Base-by-base conservation (phyloP, 129 eudicot genomes). In the Flaveria linearis region DNA sequence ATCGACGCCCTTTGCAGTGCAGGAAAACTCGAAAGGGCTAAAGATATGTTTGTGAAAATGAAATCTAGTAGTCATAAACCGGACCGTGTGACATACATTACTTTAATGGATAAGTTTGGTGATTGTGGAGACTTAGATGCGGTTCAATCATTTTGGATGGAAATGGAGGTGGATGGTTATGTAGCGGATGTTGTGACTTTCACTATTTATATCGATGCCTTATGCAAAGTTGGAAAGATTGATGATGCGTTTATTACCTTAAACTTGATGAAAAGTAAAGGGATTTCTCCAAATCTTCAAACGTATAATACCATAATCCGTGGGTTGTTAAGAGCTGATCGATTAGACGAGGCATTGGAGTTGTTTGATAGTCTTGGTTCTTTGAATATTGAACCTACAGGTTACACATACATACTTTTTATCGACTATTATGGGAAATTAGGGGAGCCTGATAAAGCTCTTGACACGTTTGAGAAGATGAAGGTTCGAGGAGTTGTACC, bases 121-220 rank as follows among this genome's bases (percentile, higher is more conserved):
- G 97, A 94, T 63, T 57, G 61, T 56, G 93, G 92, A 5, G 99
- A 94, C 46, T 77, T 94, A 71, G 90, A 87, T 1, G 64, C 92
- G 5, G 90, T 94, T 56, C 85, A 80, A 47, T 85, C 89, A 39
- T 82, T 91, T 81, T 91, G 90, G 93, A 22, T 65, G 23, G 84
- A 84, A 71, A 94, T 94, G 99, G 96, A 87, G 83, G 86, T 81
- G 17, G 99, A 91, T 82, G 99, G 99, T 75, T 88, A 89, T 83
- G 82, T 39, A 55, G 83, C 87, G 0, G 99, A 94, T 83, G 97
- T 94, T 70, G 92, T 91, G 55, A 89, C 97, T 62, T 94, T 77
- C 80, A 94, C 97, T 58, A 89, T 94, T 71, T 92, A 87, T 52
- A 74, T 94, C 39, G 84, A 84, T 80, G 92, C 93, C 20, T 80